Evolutionary conservation across 228 moss, liverwort and hornwort species (phyloP), one percentile per base, ranked within the genome.

Genomic region (Sphagnum fallax): DNA sequence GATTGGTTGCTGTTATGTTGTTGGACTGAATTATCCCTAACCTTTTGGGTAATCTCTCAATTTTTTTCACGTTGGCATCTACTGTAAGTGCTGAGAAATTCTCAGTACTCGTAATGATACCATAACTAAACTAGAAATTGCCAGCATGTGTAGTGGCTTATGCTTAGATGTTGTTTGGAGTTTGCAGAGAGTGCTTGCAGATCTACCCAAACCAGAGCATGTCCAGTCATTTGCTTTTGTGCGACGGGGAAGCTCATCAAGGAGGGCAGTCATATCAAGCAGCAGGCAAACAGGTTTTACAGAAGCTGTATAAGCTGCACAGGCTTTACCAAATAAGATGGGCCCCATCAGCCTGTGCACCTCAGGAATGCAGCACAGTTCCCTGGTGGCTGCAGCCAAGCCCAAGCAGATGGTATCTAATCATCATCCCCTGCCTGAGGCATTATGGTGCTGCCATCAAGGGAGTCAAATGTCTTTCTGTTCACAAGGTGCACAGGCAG

Each of bases 241-340:
- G 73, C 92, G 95, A 73, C 92, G 91, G 72, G 92, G 96, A 63
- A 89, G 93, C 68, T 88, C 96, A 50, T 96, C 96, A 70, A 86
- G 92, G 80, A 89, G 96, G 81, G 88, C 91, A 79, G 93, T 91
- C 48, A 81, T 97, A 65, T 73, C 88, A 65, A 55, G 55, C 55
- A 84, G 84, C 76, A 84, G 93, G 78, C 79, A 80, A 52, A 74
- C 82, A 51, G 85, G 77, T 10, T 65, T 88, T 60, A 77, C 82
- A 50, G 93, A 98, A 67, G 84, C 68, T 63, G 77, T 85, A 69
- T 91, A 97, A 73, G 82, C 87, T 65, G 73, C 91, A 4, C 91
- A 93, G 70, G 80, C 91, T 7, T 71, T 90, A 76, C 81, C 84
- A 48, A 84, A 66, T 74, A 97, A 97, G 87, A 82, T 87, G 67